A percentile compares a stretch with the other conserved stretches of the same genome.
phyloP scores from a whole-genome alignment of 192 early-diverging fungal species.

The Thoreauomyces humboldtii region DNA sequence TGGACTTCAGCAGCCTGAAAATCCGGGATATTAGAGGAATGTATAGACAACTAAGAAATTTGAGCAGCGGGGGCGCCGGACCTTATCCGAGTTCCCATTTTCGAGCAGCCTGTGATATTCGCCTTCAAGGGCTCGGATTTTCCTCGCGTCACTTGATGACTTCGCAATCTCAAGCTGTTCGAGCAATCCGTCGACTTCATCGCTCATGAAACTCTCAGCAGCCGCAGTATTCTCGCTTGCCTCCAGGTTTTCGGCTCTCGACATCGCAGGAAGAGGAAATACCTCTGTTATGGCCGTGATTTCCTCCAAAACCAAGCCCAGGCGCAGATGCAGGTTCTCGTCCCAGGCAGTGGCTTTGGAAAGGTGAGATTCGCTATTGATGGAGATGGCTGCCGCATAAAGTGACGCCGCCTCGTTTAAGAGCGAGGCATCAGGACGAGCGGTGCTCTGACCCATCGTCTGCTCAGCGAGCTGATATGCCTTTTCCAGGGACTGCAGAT shows the following conservation, averaged over 20 bases:
- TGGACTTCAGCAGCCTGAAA: constrained; percentile 48
- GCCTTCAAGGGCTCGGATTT: constrained; percentile 47
- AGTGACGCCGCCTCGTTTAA: constrained; percentile 18
- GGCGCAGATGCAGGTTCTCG: constrained; percentile 27
- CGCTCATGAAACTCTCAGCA: constrained; percentile 40
- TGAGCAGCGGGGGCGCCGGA: too few species aligned
- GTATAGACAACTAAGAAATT: too few species aligned
- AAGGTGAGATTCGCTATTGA: constrained; percentile 7
- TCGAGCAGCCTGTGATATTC: constrained; percentile 45
- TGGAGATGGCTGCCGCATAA: constrained; percentile 33
- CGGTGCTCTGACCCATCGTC: constrained; percentile 18
- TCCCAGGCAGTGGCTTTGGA: constrained; percentile 7
- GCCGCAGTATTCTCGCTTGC: constrained; percentile 14
- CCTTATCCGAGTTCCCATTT: constrained; percentile 37
- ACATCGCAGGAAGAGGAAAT: constrained; percentile 25
- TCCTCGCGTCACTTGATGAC: constrained; percentile 33
- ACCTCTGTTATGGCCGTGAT: constrained; percentile 3
- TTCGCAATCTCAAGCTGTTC: constrained; percentile 38
- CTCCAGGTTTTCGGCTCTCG: neutral
- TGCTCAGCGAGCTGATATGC: neutral
- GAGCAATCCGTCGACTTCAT: constrained; percentile 52
- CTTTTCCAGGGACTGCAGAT: constrained; percentile 13
- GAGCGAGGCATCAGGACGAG: constrained; percentile 8
- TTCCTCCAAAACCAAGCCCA: constrained; percentile 43
- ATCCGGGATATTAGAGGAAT: too few species aligned